Evolutionary conservation across 306 rosid genomes (phyloP).

Genomic region (Quercus wislizeni): DNA sequence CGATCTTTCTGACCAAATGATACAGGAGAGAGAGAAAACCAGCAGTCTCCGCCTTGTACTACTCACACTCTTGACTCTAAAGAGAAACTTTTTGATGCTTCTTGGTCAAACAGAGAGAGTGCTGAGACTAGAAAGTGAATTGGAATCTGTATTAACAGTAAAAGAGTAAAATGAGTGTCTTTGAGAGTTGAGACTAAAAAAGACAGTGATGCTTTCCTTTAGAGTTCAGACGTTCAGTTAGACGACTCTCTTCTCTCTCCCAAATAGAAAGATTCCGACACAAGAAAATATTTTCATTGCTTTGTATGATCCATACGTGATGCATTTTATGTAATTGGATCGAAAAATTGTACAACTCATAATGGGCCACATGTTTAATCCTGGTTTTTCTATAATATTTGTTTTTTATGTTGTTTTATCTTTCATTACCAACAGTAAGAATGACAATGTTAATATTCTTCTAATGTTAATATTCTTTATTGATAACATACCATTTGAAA

Average conservation of each 20-base stretch:
- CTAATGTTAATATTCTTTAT: too few species aligned
- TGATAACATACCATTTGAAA: too few species aligned
- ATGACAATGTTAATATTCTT: too few species aligned
- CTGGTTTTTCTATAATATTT: too few species aligned
- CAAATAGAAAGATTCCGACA: conserved; percentile 14
- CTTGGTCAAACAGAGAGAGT: neutral
- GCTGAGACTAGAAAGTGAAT: neutral
- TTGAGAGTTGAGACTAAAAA: neutral
- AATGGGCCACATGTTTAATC: neutral
- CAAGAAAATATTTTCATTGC: neutral
- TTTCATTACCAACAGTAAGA: too few species aligned
- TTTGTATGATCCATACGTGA: neutral
- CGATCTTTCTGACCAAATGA: conserved; percentile 1
- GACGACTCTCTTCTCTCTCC: neutral
- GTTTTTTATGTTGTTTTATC: too few species aligned
- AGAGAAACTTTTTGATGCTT: neutral
- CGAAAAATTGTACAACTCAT: neutral
- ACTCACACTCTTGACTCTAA: too few species aligned
- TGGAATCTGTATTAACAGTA: neutral
- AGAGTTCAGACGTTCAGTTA: neutral
- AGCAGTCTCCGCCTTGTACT: neutral
- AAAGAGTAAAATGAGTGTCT: neutral
- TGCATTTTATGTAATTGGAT: neutral
- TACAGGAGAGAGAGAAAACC: neutral
- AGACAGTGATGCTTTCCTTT: neutral